Percentiles rank a stretch among this genome's conserved stretches.
These are phyloP conservation scores for Striga asiatica DNA, from an alignment of 257 asterid genomes.

Conservation along the genomic window DNA sequence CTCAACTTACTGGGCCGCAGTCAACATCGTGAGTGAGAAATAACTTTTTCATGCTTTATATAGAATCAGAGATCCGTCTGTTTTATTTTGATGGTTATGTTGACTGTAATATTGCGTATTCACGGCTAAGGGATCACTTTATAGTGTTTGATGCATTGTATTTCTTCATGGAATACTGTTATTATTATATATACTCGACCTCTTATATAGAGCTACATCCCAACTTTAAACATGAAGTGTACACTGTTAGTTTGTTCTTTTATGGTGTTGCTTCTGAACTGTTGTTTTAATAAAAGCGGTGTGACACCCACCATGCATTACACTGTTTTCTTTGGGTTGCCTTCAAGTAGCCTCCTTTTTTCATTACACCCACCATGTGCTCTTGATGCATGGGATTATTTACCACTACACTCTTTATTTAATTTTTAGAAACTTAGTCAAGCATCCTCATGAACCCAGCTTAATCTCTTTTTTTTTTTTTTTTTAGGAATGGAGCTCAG, in stretches of 20 bases:
- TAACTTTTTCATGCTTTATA: neutral
- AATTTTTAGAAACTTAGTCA: neutral
- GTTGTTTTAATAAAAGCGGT: neutral
- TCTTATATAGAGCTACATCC: neutral
- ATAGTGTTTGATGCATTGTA: neutral
- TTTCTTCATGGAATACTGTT: neutral
- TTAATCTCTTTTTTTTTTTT: neutral
- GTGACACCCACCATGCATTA: neutral
- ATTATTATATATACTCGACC: neutral
- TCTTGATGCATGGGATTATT: slow-evolving; percentile 1
- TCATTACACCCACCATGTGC: neutral
- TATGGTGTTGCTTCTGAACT: neutral
- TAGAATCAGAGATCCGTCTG: too few species aligned
- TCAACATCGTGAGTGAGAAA: slow-evolving; percentile 39
- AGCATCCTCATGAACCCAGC: neutral
- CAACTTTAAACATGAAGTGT: slow-evolving; percentile 4
- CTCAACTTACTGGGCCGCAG: slow-evolving; percentile 40
- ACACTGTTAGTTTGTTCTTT: neutral
- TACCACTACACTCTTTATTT: neutral
- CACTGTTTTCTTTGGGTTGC: neutral
- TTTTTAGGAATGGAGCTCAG: slow-evolving; percentile 41
- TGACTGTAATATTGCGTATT: slow-evolving; percentile 8
- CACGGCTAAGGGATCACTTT: neutral
- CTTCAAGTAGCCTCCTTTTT: neutral
- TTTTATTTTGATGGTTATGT: neutral